Evolutionary conservation across 1,284 basidiomycete species (phyloP).

Genomic region (Cryptococcus sp.): DNA sequence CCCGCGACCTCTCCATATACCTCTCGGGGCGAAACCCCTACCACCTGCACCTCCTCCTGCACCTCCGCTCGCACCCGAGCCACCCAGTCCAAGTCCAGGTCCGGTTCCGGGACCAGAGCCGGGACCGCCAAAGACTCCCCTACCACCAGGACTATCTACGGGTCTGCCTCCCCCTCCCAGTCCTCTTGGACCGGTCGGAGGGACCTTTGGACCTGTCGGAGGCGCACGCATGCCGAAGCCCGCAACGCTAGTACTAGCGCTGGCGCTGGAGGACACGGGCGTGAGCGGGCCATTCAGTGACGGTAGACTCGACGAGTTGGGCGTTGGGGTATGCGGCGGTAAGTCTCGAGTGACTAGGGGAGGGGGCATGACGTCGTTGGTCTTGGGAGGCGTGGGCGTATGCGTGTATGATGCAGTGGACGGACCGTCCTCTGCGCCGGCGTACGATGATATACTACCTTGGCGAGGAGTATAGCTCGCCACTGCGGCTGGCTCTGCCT

Average conservation of each 20-base stretch:
- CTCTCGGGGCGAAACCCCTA: constrained; percentile 3
- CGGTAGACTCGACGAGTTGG: neutral
- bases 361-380: constrained; percentile 10
- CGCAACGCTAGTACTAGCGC: no score
- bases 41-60: constrained; percentile 10
- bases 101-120: neutral
- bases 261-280: no score
- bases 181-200: constrained; percentile 22
- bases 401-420: neutral
- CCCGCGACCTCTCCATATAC: neutral
- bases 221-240: constrained; percentile 2
- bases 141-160: neutral
- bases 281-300: neutral
- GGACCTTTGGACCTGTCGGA: constrained; percentile 28
- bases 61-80: no score
- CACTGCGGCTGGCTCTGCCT: neutral
- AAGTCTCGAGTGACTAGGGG: constrained; percentile 15
- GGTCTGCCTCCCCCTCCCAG: neutral
- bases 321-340: constrained; percentile 16
- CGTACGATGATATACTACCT: neutral
- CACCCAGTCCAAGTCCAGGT: neutral
- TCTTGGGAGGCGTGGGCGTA: constrained; percentile 1
- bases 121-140: constrained; percentile 3
- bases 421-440: neutral
- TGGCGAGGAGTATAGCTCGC: constrained; percentile 1